Percentiles rank a stretch among this genome's conserved stretches.
Evolutionary conservation across 2,329 filamentous ascomycete genomes (phyloP).

Genomic region (Periconia macrospinosa): DNA sequence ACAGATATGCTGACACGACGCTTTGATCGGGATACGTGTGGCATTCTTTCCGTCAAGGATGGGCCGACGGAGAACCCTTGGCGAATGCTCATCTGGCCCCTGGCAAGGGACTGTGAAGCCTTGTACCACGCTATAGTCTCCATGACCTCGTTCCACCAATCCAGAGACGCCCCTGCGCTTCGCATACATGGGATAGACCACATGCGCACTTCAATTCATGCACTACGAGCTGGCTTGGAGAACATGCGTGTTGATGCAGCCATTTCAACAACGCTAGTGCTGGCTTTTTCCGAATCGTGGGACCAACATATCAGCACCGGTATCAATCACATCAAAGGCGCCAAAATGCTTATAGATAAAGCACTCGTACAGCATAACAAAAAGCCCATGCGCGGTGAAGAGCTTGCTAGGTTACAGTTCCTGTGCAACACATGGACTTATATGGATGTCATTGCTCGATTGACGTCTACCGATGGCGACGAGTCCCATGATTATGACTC

Average conservation of each 20-base stretch:
- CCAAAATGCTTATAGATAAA: constrained; percentile 64
- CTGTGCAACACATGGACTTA: constrained; percentile 74
- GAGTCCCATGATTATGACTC: constrained; percentile 56
- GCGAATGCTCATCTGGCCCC: constrained; percentile 70
- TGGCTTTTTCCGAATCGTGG: constrained; percentile 73
- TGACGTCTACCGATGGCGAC: constrained; percentile 64
- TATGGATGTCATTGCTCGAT: constrained; percentile 70
- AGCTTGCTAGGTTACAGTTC: constrained; percentile 60
- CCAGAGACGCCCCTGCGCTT: constrained; percentile 59
- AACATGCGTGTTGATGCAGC: constrained; percentile 67
- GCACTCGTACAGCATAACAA: constrained; percentile 55
- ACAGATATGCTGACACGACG: constrained; percentile 64
- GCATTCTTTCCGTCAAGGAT: constrained; percentile 71
- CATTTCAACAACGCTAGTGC: constrained; percentile 68
- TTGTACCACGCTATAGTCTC: constrained; percentile 69
- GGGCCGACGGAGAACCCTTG: constrained; percentile 71
- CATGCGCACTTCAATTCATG: constrained; percentile 65
- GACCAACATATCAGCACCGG: constrained; percentile 70
- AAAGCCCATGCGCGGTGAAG: constrained; percentile 44
- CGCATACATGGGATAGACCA: constrained; percentile 68
- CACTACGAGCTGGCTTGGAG: constrained; percentile 61
- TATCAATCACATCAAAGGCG: constrained; percentile 69
- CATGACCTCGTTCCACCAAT: constrained; percentile 70
- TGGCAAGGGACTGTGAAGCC: constrained; percentile 65
- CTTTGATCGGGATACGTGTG: constrained; percentile 68